These are phyloP conservation scores for Neurospora sp. DNA, from an alignment of 495 filamentous ascomycete species.

Conservation along the genomic window DNA sequence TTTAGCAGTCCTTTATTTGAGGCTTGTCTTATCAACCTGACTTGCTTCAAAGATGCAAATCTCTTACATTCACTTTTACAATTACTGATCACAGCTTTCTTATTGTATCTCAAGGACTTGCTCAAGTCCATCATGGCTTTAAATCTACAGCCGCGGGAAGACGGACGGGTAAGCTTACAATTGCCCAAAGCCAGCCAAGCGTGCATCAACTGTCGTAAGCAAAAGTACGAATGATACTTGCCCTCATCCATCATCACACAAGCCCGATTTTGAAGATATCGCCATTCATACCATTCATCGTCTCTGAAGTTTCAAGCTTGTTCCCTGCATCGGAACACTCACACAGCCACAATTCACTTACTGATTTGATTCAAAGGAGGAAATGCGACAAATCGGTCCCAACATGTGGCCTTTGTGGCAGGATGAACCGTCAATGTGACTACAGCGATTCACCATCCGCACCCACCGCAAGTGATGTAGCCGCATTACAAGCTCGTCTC, in stretches of 20 bases:
- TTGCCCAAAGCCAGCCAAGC: conserved; percentile 14
- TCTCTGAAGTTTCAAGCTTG: neutral
- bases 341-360: neutral
- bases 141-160: neutral
- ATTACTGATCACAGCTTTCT: neutral
- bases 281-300: neutral
- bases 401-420: conserved; percentile 28
- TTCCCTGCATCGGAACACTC: neutral
- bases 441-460: conserved; percentile 22
- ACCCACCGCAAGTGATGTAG: conserved; percentile 32
- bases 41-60: neutral
- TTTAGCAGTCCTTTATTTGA: neutral
- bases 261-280: neutral
- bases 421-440: conserved; percentile 33
- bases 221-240: conserved; percentile 21
- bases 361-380: conserved; percentile 12
- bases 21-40: neutral
- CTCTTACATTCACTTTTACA: neutral
- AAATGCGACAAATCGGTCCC: conserved; percentile 41
- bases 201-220: conserved; percentile 23
- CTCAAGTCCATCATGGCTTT: neutral
- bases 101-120: neutral
- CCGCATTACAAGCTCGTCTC: conserved; percentile 25
- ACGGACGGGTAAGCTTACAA: neutral
- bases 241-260: neutral